phyloP scores from a whole-genome alignment of 176 grass and related monocot genomes.

The Poa annua region DNA sequence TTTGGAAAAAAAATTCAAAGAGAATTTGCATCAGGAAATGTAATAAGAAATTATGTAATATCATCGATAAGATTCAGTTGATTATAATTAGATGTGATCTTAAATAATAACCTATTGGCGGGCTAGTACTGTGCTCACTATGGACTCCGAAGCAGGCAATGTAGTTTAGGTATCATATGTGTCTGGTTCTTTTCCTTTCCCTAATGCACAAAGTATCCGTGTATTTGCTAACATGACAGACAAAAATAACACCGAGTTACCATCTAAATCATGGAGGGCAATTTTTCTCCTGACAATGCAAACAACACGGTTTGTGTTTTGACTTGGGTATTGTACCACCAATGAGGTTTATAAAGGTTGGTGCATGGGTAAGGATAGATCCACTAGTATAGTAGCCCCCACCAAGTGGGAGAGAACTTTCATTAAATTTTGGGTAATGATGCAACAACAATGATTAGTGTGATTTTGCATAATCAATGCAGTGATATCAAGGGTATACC shows the following conservation, averaged over 20 bases:
- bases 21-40: too few relatives aligned
- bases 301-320: background rate
- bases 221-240: background rate
- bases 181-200: background rate
- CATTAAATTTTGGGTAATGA: background rate
- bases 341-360: background rate
- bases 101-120: too few relatives aligned
- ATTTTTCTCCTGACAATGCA: background rate
- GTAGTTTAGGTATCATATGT: background rate
- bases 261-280: background rate
- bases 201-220: background rate
- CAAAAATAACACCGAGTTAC: background rate
- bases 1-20: too few relatives aligned
- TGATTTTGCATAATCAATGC: too few relatives aligned
- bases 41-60: too few relatives aligned
- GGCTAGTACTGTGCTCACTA: background rate
- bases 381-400: background rate
- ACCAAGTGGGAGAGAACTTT: too few relatives aligned
- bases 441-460: background rate
- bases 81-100: too few relatives aligned
- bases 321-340: background rate
- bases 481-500: background rate
- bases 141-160: background rate
- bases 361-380: background rate
- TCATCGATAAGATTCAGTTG: too few relatives aligned